phyloP scores from a whole-genome alignment of 139 green algal genomes.

The Haematococcus sp. region DNA sequence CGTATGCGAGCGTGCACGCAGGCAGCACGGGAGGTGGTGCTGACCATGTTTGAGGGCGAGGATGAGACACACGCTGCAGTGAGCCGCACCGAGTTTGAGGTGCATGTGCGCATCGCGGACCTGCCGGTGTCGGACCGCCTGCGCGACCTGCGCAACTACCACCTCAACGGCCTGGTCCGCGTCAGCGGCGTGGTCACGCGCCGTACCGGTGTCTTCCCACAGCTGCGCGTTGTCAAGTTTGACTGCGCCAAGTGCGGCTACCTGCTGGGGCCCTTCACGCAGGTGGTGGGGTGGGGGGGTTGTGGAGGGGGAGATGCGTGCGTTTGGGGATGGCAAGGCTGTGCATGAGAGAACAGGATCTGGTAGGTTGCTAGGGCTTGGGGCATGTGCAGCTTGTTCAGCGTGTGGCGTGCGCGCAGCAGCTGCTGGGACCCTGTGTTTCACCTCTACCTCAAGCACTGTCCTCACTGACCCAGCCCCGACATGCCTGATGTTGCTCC shows the following conservation, averaged over 20 bases:
- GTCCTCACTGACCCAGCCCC: too few relatives aligned
- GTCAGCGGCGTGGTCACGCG: slow-evolving; percentile 92
- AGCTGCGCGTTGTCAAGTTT: slow-evolving; percentile 90
- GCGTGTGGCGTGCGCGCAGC: not conserved
- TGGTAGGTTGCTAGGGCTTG: not conserved
- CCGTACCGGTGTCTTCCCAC: slow-evolving; percentile 95
- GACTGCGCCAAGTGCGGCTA: slow-evolving; percentile 88
- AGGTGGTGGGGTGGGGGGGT: slow-evolving; percentile 44
- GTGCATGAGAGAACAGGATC: too few relatives aligned
- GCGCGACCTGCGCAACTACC: slow-evolving; percentile 80
- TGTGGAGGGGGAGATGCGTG: not conserved
- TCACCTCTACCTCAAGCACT: too few relatives aligned
- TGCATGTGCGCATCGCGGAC: slow-evolving; percentile 87
- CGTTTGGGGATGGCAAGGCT: not conserved
- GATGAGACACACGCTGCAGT: slow-evolving; percentile 24
- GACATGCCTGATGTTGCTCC: not conserved
- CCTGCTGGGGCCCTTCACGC: slow-evolving; percentile 87
- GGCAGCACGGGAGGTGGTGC: slow-evolving; percentile 36
- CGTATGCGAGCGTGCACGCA: not conserved
- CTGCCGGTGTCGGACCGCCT: slow-evolving; percentile 90
- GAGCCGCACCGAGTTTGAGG: slow-evolving; percentile 28
- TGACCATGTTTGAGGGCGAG: slow-evolving; percentile 43
- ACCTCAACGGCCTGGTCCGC: slow-evolving; percentile 87
- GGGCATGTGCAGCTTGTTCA: not conserved
- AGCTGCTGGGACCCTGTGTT: too few relatives aligned